Evolutionary conservation across 148 eudicot species (phyloP).

Genomic region (Polygonum maritimum): DNA sequence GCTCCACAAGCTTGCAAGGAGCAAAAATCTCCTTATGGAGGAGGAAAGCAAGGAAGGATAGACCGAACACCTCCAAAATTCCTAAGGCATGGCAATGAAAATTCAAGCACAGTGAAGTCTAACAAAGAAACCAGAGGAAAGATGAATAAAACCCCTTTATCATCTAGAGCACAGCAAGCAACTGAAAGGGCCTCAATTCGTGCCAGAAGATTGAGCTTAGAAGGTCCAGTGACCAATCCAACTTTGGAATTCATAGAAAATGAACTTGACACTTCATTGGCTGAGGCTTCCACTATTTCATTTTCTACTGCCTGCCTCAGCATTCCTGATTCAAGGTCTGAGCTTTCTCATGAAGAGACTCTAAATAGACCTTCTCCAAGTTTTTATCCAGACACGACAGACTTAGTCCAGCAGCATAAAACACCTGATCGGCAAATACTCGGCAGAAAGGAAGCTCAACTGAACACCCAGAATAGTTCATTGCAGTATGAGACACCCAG

Average conservation of each 20-base stretch:
- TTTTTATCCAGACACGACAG: slow-evolving; percentile 7
- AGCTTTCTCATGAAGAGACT: slow-evolving; percentile 2
- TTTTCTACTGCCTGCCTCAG: background rate
- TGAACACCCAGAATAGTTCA: slow-evolving; percentile 3
- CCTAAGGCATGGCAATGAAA: slow-evolving; percentile 35
- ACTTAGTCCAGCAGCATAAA: slow-evolving; percentile 28
- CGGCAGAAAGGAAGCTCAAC: slow-evolving; percentile 16
- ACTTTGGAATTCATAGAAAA: slow-evolving; percentile 11
- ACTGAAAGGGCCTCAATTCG: slow-evolving; percentile 18
- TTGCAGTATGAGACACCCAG: slow-evolving; percentile 28
- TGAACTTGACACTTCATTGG: background rate
- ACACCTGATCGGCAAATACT: slow-evolving; percentile 37
- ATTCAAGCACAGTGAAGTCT: slow-evolving; percentile 16
- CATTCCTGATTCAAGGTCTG: slow-evolving; percentile 4
- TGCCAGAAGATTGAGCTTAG: slow-evolving; percentile 61
- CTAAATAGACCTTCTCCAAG: background rate
- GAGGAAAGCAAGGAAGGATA: slow-evolving; percentile 17
- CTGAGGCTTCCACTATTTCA: background rate
- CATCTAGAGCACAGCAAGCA: slow-evolving; percentile 8
- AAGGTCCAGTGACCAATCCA: slow-evolving; percentile 29
- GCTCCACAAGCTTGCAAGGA: slow-evolving; percentile 10
- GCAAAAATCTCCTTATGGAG: slow-evolving; percentile 23
- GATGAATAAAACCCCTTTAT: slow-evolving; percentile 30
- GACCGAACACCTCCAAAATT: slow-evolving; percentile 30
- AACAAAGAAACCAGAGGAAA: slow-evolving; percentile 13